A percentile compares a stretch with the other conserved stretches of the same genome.
phyloP scores from a whole-genome alignment of 2,329 filamentous ascomycete genomes.

The Stromatinia cepivora region DNA sequence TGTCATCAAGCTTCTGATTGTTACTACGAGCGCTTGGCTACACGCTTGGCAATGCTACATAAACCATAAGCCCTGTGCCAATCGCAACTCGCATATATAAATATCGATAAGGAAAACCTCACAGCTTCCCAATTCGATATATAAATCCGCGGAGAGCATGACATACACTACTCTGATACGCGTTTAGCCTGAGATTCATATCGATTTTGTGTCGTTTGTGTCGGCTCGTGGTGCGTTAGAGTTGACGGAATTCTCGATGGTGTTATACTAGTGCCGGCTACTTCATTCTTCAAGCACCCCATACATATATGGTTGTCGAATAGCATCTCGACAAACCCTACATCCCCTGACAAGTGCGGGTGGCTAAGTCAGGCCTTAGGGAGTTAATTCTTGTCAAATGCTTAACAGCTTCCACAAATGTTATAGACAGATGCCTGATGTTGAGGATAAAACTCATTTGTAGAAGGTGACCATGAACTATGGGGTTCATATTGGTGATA shows the following conservation, averaged over 20 bases:
- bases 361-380: constrained; percentile 5
- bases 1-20: constrained; percentile 17
- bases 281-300: constrained; percentile 6
- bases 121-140: constrained; percentile 14
- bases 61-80: neutral
- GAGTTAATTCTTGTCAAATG: neutral
- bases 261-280: constrained; percentile 4
- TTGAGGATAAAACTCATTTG: neutral
- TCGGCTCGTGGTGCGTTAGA: constrained; percentile 5
- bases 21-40: constrained; percentile 5
- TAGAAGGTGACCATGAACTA: constrained; percentile 16
- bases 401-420: constrained; percentile 22
- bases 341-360: constrained; percentile 2
- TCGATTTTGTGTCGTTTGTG: neutral
- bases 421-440: neutral
- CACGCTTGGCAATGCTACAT: constrained; percentile 17
- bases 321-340: neutral
- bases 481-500: neutral
- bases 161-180: neutral
- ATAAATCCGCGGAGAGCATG: neutral
- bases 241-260: neutral
- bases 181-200: constrained; percentile 22
- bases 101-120: constrained; percentile 20
- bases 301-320: constrained; percentile 11
- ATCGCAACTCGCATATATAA: neutral